Evolutionary conservation across 805 yeast species (phyloP).

Genomic region (Saccharomycodes ludwigii): DNA sequence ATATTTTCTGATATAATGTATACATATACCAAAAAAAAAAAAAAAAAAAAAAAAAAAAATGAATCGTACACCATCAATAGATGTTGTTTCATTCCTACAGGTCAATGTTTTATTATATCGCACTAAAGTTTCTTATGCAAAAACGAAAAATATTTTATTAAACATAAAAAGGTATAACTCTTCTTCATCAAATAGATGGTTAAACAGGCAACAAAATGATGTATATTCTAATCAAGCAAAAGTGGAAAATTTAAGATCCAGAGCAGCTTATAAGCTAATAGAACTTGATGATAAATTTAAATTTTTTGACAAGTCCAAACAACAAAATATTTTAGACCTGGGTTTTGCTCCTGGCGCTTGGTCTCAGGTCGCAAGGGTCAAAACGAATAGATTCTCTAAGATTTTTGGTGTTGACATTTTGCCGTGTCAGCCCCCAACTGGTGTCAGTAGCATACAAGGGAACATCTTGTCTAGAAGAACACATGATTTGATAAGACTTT

Average conservation of each 20-base stretch:
- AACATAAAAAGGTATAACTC: slow-evolving; percentile 18
- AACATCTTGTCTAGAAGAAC: slow-evolving; percentile 63
- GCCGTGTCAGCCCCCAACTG: slow-evolving; percentile 66
- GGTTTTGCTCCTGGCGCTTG: slow-evolving; percentile 95
- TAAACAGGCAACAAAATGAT: slow-evolving; percentile 57
- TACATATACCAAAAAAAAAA: slow-evolving; percentile 1
- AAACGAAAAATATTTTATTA: not conserved
- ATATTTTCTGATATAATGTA: not conserved
- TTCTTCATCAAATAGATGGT: slow-evolving; percentile 59
- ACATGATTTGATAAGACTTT: slow-evolving; percentile 40
- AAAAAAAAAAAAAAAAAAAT: not conserved
- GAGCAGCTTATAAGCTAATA: slow-evolving; percentile 83
- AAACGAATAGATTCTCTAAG: slow-evolving; percentile 36
- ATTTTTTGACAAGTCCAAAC: slow-evolving; percentile 34
- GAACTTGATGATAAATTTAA: slow-evolving; percentile 59
- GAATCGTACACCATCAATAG: not conserved
- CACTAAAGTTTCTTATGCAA: not conserved
- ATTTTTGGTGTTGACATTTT: slow-evolving; percentile 77
- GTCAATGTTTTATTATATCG: slow-evolving; percentile 1
- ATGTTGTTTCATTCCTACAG: not conserved
- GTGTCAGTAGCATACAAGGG: slow-evolving; percentile 76
- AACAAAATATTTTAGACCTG: slow-evolving; percentile 63
- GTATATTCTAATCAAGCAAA: slow-evolving; percentile 56
- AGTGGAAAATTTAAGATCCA: slow-evolving; percentile 47
- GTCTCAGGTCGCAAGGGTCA: slow-evolving; percentile 69